Evolutionary conservation across 2,329 filamentous ascomycete genomes (phyloP), one percentile per base, ranked within the genome.

Genomic region (Alternaria panax): DNA sequence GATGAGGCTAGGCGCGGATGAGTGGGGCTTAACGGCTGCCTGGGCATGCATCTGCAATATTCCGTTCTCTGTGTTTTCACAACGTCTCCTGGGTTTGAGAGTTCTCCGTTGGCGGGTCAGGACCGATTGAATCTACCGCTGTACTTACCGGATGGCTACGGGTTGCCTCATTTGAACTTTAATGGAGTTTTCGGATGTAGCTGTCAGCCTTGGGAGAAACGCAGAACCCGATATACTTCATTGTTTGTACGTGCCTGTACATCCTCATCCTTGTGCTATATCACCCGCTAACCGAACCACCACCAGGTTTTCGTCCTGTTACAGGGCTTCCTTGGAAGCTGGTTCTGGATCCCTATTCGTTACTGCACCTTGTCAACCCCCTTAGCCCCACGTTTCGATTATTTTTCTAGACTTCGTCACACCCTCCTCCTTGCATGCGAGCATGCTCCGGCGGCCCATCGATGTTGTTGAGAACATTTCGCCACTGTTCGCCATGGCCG

Each of bases 201-300:
- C 14, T 9, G 22, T 43, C 24, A 50, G 38, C 45, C 18, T 50
- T 32, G 36, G 11, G 28, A 32, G 30, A 24, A 18, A 30, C 36
- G n/a, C 30, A 43, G 14, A 25, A 28, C 24, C 14, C 11, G 52
- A 28, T n/a, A 20, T 28, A 25, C 22, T 38, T 50, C 12, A 18
- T 22, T 20, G 47, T 30, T 40, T 32, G 27, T 18, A 20, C 18
- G 50, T 46, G 48, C 41, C 60, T 67, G 63, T 69, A 68, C 47
- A 38, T 32, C 16, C 50, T 30, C 24, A 69, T 57, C 73, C 72
- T 67, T 69, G 71, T 55, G 27, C 60, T 67, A 74, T 75, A 75
- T 51, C 57, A 58, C 20, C 51, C 60, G 57, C 59, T 66, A 63
- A 54, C 50, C 66, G 60, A 62, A 40, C 42, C 28, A 41, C 53